Conservation (phyloP, 805 yeast genomes). For the Barnettozyma californica region DNA sequence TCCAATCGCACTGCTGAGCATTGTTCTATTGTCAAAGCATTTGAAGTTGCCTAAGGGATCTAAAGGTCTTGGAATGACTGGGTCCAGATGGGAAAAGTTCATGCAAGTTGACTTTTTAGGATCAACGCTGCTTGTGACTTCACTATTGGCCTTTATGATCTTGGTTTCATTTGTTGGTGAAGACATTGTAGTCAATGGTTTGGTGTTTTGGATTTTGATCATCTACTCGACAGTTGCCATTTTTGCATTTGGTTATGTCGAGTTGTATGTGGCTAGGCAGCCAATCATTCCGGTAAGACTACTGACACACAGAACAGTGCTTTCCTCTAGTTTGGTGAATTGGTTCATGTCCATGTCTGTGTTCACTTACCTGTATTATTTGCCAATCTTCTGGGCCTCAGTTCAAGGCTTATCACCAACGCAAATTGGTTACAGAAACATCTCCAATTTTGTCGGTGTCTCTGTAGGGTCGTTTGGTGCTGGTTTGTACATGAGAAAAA, state of each 20-base stretch:
- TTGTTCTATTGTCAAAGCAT: constrained; percentile 30
- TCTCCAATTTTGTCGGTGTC: constrained; percentile 62
- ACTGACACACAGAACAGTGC: constrained; percentile 50
- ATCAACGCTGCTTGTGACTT: constrained; percentile 49
- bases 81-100: constrained; percentile 39
- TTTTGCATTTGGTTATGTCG: constrained; percentile 39
- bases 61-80: constrained; percentile 47
- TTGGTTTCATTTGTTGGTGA: constrained; percentile 66
- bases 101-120: constrained; percentile 66
- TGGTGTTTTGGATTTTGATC: constrained; percentile 33
- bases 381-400: constrained; percentile 62
- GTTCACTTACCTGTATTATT: constrained; percentile 58
- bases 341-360: constrained; percentile 67
- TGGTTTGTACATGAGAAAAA: constrained; percentile 60
- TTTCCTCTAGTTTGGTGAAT: constrained; percentile 59
- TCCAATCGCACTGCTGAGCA: constrained; percentile 44
- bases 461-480: constrained; percentile 61
- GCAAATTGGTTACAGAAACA: constrained; percentile 48
- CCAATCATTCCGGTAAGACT: constrained; percentile 62
- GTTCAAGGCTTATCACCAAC: constrained; percentile 50
- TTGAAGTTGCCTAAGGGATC: constrained; percentile 42
- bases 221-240: constrained; percentile 29
- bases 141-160: constrained; percentile 53
- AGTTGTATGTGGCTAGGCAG: constrained; percentile 38
- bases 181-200: constrained; percentile 42